Evolutionary conservation across 1,284 basidiomycete genomes (phyloP).

Genomic region (Malassezia psittaci): DNA sequence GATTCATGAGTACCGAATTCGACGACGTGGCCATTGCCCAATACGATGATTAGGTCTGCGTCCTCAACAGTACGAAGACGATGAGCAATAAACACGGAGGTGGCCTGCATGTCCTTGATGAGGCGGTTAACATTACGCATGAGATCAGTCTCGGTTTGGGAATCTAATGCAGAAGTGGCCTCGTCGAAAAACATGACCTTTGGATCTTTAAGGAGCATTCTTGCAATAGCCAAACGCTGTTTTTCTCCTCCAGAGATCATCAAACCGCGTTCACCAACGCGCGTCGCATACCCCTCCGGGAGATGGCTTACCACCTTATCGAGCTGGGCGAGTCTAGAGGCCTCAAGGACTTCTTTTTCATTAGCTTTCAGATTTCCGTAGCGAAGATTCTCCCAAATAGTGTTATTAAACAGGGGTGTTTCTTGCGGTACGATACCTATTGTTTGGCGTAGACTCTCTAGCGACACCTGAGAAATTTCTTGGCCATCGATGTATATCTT

Average conservation of each 20-base stretch:
- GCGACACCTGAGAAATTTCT: constrained; percentile 64
- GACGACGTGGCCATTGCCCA: constrained; percentile 27
- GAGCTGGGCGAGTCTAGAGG: constrained; percentile 74
- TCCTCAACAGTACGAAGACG: constrained; percentile 80
- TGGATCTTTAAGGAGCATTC: constrained; percentile 84
- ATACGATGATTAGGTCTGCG: constrained; percentile 51
- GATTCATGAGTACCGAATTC: constrained; percentile 38
- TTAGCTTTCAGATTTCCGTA: constrained; percentile 81
- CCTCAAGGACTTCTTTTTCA: constrained; percentile 77
- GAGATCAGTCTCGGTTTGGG: constrained; percentile 82
- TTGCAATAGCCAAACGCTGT: constrained; percentile 83
- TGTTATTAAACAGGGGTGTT: constrained; percentile 89
- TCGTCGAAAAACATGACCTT: constrained; percentile 95
- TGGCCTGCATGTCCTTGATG: constrained; percentile 65
- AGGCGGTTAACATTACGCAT: constrained; percentile 85
- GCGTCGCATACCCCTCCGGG: constrained; percentile 76
- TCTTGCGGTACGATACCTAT: constrained; percentile 97
- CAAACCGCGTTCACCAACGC: constrained; percentile 86
- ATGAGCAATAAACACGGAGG: constrained; percentile 67
- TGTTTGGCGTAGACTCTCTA: constrained; percentile 62
- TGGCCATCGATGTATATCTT: constrained; percentile 77
- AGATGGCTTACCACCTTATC: constrained; percentile 68
- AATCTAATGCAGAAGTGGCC: constrained; percentile 89
- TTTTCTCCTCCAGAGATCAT: constrained; percentile 99
- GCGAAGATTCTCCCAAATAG: constrained; percentile 86